Conservation (phyloP, 148 eudicot species). For the Tetragonia tetragonoides region DNA sequence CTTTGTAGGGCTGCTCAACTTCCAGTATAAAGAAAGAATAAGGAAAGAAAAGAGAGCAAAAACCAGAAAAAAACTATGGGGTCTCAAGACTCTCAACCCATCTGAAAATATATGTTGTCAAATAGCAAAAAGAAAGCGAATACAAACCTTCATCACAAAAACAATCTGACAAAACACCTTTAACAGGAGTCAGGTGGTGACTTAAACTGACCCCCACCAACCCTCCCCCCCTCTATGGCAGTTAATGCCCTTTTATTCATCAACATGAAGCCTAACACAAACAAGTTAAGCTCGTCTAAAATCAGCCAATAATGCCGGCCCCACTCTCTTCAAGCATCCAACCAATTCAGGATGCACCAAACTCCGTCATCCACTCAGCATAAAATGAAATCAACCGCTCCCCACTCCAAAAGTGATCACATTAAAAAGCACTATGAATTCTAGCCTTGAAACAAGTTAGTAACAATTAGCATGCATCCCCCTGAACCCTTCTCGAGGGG, state of each 20-base stretch:
- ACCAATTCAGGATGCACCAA: neutral
- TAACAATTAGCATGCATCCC: neutral
- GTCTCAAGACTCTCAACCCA: too few species aligned
- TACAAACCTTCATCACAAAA: too few species aligned
- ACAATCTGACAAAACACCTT: too few species aligned
- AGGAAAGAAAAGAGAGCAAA: too few species aligned
- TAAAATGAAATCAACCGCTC: neutral
- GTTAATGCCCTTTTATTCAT: neutral
- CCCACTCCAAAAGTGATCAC: neutral
- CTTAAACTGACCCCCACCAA: too few species aligned
- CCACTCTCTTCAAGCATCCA: neutral
- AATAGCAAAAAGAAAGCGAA: too few species aligned
- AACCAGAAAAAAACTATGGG: too few species aligned
- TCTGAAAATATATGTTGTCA: too few species aligned
- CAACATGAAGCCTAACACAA: too few species aligned
- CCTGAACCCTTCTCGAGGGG: neutral
- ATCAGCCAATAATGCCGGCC: neutral
- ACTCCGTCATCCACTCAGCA: neutral
- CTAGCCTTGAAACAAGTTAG: neutral
- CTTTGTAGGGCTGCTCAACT: neutral
- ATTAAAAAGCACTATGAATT: neutral
- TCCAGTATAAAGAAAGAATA: too few species aligned
- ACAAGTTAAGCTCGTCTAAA: neutral
- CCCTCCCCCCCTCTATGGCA: too few species aligned
- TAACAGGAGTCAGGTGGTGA: too few species aligned